Base-by-base conservation (phyloP, 805 yeast species). In the Metschnikowia lochheadii region DNA sequence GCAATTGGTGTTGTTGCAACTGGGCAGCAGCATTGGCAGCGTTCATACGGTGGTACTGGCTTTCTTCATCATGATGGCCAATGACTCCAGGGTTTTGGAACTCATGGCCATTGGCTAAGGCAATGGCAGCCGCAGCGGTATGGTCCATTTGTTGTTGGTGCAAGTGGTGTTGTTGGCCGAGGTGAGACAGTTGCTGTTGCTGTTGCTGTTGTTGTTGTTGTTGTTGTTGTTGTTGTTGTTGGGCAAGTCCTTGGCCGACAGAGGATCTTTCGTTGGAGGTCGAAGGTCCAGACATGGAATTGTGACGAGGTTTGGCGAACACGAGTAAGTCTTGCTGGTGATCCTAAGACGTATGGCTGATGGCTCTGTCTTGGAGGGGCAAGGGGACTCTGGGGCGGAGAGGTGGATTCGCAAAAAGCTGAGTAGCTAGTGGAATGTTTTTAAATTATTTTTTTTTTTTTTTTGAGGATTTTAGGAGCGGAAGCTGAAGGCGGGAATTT, bases 111-210 rank as follows among this genome's bases (percentile, higher is more conserved):
- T 56, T 55, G 23, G 61, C 59, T 54, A 56, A 50, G 8, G 61
- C 61, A 42, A 57, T 57, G 41, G 61, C 61, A 6, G 61, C 61
- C n/a, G 61, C 61, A 3, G 61, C 51, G 20, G 59, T 57, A 46
- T 57, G 61, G 56, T 57, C 61, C 58, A 57, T 50, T 23, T 49
- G 61, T 34, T 54, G 60, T 52, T 56, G 57, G 33, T 48, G 56
- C 15, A 54, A 56, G 53, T 57, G 61, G 55, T 57, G 61, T 32
- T 53, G 56, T 44, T 53, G 59, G 36, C 55, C 55, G 38, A 52
- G 48, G 47, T 54, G 54, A 42, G 31, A 23, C 17, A 53, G 60
- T 43, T 23, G 23, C 7, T 21, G 23, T 21, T 21, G 23, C 7
- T 21, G 23, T 4, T 21, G 21, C 13, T 55, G 60, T 41, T 23